Conservation (phyloP, 2,329 filamentous ascomycete species). For the Talaromyces rugulosus region DNA sequence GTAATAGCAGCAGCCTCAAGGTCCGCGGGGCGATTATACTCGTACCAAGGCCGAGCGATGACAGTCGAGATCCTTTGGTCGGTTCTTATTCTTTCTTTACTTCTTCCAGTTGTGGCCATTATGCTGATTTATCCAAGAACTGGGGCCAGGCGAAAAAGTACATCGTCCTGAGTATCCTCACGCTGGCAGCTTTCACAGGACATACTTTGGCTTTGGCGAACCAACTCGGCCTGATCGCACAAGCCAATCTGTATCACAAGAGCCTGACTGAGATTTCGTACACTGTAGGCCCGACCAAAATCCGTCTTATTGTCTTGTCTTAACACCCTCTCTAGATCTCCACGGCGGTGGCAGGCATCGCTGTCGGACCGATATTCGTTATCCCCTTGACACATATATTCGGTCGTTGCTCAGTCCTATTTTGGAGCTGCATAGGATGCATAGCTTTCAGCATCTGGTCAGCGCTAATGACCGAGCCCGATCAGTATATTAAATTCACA, state of each 20-base stretch:
- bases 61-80: slow-evolving; percentile 7
- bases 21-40: slow-evolving; percentile 10
- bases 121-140: slow-evolving; percentile 7
- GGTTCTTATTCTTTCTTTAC: not conserved
- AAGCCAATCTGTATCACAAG: slow-evolving; percentile 17
- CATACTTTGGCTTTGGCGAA: slow-evolving; percentile 8
- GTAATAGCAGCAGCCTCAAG: slow-evolving; percentile 2
- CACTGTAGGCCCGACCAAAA: slow-evolving; percentile 6
- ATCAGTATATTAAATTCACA: slow-evolving; percentile 10
- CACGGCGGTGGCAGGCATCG: slow-evolving; percentile 5
- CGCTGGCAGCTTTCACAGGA: slow-evolving; percentile 7
- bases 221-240: slow-evolving; percentile 12
- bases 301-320: not conserved
- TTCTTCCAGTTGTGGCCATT: not conserved
- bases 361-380: slow-evolving; percentile 4
- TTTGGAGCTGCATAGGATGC: slow-evolving; percentile 10
- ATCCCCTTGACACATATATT: slow-evolving; percentile 11
- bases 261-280: slow-evolving; percentile 15
- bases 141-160: slow-evolving; percentile 12
- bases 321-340: not conserved
- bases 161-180: slow-evolving; percentile 4
- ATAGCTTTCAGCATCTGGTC: slow-evolving; percentile 9
- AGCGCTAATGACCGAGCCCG: slow-evolving; percentile 6
- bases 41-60: slow-evolving; percentile 7
- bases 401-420: slow-evolving; percentile 8